Evolutionary conservation across 1,284 basidiomycete genomes (phyloP).

Genomic region (Heterobasidion occidentale): DNA sequence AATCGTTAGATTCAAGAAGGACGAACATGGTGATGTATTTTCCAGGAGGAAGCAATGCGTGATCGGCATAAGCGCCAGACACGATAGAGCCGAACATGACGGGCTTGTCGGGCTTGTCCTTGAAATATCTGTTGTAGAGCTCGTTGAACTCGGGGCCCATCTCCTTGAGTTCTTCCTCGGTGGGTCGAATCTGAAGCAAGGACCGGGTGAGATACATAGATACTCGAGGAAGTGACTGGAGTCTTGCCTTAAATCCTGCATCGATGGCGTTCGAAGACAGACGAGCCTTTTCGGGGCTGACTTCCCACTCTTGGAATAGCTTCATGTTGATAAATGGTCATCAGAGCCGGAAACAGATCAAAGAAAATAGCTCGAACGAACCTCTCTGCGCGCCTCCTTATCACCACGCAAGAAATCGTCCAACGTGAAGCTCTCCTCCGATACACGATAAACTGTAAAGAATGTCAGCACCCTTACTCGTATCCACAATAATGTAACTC

Average conservation of each 20-base stretch:
- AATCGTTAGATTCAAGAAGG: not conserved
- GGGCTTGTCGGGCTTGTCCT: conserved; percentile 71
- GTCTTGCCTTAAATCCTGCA: conserved; percentile 58
- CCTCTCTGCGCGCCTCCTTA: conserved; percentile 47
- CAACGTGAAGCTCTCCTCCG: conserved; percentile 52
- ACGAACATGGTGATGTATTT: conserved; percentile 62
- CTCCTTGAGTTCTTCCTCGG: conserved; percentile 58
- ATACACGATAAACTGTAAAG: conserved; percentile 56
- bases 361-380: conserved; percentile 12
- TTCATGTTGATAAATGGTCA: conserved; percentile 13
- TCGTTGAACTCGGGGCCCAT: conserved; percentile 72
- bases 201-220: not conserved
- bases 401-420: conserved; percentile 68
- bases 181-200: conserved; percentile 51
- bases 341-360: not conserved
- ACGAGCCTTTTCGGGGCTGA: conserved; percentile 59
- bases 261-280: conserved; percentile 65
- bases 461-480: not conserved
- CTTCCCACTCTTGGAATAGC: conserved; percentile 62
- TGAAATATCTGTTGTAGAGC: conserved; percentile 63
- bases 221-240: not conserved
- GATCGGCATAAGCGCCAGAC: conserved; percentile 62
- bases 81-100: conserved; percentile 68
- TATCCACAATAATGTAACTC: conserved; percentile 13
- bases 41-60: conserved; percentile 58